Percentiles rank a stretch among this genome's conserved stretches.
These are phyloP conservation scores for Cymbidium sinense DNA, from an alignment of 106 monocot species.

Conservation along the genomic window DNA sequence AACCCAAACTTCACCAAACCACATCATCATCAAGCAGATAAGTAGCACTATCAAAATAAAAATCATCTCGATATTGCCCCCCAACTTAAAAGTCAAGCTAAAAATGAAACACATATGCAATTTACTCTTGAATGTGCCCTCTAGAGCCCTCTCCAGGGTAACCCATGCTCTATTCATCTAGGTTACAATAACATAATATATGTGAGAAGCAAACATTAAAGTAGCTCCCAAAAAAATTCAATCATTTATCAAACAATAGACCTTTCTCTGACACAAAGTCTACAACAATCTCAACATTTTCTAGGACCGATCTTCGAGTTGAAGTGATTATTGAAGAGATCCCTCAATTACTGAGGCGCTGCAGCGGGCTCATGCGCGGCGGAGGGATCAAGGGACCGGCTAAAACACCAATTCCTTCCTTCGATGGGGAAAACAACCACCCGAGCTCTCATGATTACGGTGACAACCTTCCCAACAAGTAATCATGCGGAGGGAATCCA, in stretches of 20 bases:
- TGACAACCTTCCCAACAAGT: not conserved
- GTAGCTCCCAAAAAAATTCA: too few relatives aligned
- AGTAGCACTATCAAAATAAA: conserved; percentile 1
- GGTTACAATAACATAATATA: too few relatives aligned
- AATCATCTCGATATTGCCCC: not conserved
- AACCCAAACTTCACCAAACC: conserved; percentile 59
- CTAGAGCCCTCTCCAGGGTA: conserved; percentile 62
- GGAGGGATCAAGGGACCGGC: conserved; percentile 25
- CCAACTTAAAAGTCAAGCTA: not conserved
- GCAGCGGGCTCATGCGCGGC: conserved; percentile 16
- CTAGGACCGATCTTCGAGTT: conserved; percentile 15
- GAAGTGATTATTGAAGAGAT: conserved; percentile 49
- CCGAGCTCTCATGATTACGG: conserved; percentile 47
- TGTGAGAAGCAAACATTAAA: too few relatives aligned
- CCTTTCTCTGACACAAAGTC: conserved; percentile 80
- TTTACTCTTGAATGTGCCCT: conserved; percentile 63
- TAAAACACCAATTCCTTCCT: conserved; percentile 75
- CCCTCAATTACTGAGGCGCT: conserved; percentile 30
- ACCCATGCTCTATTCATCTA: conserved; percentile 85
- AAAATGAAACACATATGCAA: conserved; percentile 48
- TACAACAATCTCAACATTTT: conserved; percentile 50
- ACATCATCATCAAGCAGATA: not conserved
- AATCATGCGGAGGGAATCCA: not conserved
- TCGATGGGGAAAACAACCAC: conserved; percentile 89
- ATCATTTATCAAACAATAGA: too few relatives aligned